Evolutionary conservation across 306 rosid genomes (phyloP).

Genomic region (cucumber (Cucumis sativus)): DNA sequence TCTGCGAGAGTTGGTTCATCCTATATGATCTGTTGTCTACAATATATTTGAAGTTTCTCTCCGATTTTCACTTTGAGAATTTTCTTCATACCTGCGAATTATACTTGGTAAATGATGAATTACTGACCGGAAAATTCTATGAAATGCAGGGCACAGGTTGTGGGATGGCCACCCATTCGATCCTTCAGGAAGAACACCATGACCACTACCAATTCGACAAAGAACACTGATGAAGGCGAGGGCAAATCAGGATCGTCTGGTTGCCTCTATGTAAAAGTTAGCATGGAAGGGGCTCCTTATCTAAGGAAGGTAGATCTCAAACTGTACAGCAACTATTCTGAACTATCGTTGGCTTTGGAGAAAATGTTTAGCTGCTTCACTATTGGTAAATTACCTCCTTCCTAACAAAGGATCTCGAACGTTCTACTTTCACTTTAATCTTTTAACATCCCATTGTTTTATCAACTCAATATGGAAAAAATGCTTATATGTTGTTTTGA

Average conservation of each 20-base stretch:
- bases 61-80: not conserved
- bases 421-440: constrained; percentile 1
- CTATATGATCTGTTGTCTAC: not conserved
- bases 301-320: constrained; percentile 84
- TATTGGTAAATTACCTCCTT: constrained; percentile 36
- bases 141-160: constrained; percentile 77
- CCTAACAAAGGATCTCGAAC: not conserved
- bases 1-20: not conserved
- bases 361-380: constrained; percentile 94
- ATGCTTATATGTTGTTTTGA: not conserved
- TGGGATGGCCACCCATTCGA: constrained; percentile 99
- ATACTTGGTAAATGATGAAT: not conserved
- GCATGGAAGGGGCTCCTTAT: constrained; percentile 99
- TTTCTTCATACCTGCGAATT: not conserved
- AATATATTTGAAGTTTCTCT: not conserved
- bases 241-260: constrained; percentile 39
- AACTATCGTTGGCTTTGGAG: constrained; percentile 81
- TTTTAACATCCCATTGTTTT: not conserved
- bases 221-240: constrained; percentile 49
- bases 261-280: constrained; percentile 76
- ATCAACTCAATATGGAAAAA: not conserved
- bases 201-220: constrained; percentile 47
- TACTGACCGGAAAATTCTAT: not conserved
- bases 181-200: constrained; percentile 75
- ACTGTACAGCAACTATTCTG: constrained; percentile 49